These are phyloP conservation scores for Lepidopterella palustris DNA, from an alignment of 495 filamentous ascomycete species.

Conservation along the genomic window DNA sequence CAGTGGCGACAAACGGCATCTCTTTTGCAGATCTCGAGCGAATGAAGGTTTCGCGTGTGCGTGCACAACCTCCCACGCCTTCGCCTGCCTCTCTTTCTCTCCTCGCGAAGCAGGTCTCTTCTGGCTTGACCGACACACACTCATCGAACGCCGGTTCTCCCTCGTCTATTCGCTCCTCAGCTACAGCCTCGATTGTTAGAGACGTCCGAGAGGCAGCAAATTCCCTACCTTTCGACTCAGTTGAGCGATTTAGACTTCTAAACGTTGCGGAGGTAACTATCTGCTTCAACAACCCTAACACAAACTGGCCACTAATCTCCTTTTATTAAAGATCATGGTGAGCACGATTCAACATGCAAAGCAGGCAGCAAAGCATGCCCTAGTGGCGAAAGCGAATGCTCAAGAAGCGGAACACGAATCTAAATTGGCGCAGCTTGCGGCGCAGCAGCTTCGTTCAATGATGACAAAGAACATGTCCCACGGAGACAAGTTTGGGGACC, in stretches of 20 bases:
- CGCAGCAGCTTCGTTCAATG: not conserved
- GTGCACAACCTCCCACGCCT: not conserved
- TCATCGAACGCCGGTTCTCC: not conserved
- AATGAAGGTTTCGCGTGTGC: not conserved
- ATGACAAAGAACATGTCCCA: not conserved
- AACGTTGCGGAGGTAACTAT: not conserved
- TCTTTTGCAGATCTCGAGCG: not conserved
- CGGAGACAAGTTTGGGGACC: not conserved
- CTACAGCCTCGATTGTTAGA: not conserved
- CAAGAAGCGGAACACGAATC: not conserved
- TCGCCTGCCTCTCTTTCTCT: not conserved
- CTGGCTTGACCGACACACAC: not conserved
- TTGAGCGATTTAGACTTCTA: not conserved
- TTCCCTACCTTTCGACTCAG: not conserved
- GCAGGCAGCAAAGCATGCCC: not conserved
- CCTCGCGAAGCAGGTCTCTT: not conserved
- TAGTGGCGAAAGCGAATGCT: not conserved
- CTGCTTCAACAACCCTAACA: not conserved
- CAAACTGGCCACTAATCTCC: not conserved
- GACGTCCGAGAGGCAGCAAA: not conserved
- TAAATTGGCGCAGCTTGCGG: not conserved
- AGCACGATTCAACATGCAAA: not conserved
- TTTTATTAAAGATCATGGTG: not conserved
- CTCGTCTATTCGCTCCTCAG: not conserved
- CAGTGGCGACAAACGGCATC: not conserved